Evolutionary conservation across 352 stramenopile genomes (phyloP).

Genomic region (Elongisporangium undulatum): DNA sequence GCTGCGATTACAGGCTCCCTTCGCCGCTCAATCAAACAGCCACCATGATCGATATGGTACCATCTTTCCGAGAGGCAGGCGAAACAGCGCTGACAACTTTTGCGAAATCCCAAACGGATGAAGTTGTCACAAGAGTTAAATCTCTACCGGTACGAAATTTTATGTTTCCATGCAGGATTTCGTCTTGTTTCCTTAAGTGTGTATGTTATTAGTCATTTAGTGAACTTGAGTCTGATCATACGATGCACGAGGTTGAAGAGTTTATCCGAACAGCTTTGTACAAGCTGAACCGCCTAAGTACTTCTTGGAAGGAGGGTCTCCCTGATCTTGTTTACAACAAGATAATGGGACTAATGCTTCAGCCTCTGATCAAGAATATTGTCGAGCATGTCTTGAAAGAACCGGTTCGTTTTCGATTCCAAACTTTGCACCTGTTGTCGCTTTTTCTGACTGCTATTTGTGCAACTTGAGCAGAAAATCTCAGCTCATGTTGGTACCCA

Average conservation of each 20-base stretch:
- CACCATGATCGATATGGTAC: constrained; percentile 82
- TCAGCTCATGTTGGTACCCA: constrained; percentile 33
- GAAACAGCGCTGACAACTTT: constrained; percentile 53
- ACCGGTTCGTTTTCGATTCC: constrained; percentile 17
- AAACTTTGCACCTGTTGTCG: not conserved
- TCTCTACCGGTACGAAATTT: constrained; percentile 34
- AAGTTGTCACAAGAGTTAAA: constrained; percentile 32
- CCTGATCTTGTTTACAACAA: constrained; percentile 48
- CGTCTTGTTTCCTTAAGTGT: constrained; percentile 1
- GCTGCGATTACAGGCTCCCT: constrained; percentile 27
- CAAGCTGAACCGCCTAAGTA: constrained; percentile 56
- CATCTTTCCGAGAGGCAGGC: constrained; percentile 51
- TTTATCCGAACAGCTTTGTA: constrained; percentile 57
- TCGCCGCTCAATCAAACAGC: constrained; percentile 46
- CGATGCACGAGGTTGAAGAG: constrained; percentile 36
- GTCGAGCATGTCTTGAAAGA: constrained; percentile 45
- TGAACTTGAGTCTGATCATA: constrained; percentile 29
- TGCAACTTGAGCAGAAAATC: constrained; percentile 32
- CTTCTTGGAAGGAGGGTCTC: constrained; percentile 64
- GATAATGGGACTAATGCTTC: constrained; percentile 40
- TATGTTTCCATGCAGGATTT: not conserved
- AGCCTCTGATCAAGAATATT: constrained; percentile 52
- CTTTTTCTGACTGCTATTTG: not conserved
- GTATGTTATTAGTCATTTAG: constrained; percentile 23
- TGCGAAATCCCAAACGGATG: constrained; percentile 29